These are phyloP conservation scores for Fusarium buharicum DNA, from an alignment of 2,329 filamentous ascomycete species.

Conservation along the genomic window DNA sequence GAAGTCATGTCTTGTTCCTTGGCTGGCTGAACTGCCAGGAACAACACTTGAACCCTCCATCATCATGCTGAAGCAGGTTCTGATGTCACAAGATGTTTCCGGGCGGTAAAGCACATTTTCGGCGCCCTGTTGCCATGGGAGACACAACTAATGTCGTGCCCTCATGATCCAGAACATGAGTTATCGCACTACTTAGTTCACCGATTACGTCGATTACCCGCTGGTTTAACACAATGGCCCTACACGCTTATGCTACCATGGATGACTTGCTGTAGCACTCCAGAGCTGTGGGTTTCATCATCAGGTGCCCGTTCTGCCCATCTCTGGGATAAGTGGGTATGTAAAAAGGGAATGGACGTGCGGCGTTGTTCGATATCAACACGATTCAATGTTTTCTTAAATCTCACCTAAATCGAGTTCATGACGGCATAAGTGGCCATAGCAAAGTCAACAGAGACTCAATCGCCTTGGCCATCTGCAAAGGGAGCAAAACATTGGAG, in stretches of 20 bases:
- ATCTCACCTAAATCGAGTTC: neutral
- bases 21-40: conserved; percentile 24
- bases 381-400: neutral
- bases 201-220: conserved; percentile 10
- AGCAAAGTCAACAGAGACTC: neutral
- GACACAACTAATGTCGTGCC: conserved; percentile 30
- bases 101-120: conserved; percentile 10
- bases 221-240: conserved; percentile 25
- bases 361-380: conserved; percentile 16
- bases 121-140: conserved; percentile 38
- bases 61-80: conserved; percentile 24
- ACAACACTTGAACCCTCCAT: conserved; percentile 10
- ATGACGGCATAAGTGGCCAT: conserved; percentile 8
- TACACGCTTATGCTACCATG: conserved; percentile 7
- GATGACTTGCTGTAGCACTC: conserved; percentile 19
- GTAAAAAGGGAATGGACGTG: neutral
- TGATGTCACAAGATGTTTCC: conserved; percentile 22
- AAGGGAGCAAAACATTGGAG: no score
- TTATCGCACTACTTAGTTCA: conserved; percentile 8
- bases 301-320: conserved; percentile 16
- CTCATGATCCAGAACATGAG: conserved; percentile 20
- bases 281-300: conserved; percentile 22
- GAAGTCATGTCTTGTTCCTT: conserved; percentile 23
- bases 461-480: no score
- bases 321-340: conserved; percentile 26